Conservation (phyloP, 1,139 yeast genomes). For the Hemisphaericaspora lyxosophila region DNA sequence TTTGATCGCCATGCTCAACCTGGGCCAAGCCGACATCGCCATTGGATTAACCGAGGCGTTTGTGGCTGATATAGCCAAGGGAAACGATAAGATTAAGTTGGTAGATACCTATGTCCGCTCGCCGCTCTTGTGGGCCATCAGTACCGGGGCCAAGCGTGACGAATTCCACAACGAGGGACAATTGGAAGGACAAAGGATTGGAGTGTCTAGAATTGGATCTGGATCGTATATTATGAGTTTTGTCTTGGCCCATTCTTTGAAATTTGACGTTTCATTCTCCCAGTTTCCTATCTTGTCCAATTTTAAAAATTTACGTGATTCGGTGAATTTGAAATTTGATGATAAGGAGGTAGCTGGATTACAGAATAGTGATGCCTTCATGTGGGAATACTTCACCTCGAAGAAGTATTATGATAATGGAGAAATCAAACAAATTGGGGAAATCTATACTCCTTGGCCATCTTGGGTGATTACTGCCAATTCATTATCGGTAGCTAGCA, state of each 20-base stretch:
- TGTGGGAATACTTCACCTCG: slow-evolving; percentile 95
- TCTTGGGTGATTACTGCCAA: slow-evolving; percentile 79
- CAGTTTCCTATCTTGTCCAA: slow-evolving; percentile 61
- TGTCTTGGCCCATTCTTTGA: slow-evolving; percentile 67
- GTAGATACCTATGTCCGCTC: slow-evolving; percentile 82
- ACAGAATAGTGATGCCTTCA: slow-evolving; percentile 71
- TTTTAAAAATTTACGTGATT: slow-evolving; percentile 73
- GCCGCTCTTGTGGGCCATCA: slow-evolving; percentile 88
- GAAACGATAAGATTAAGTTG: slow-evolving; percentile 59
- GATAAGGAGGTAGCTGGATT: slow-evolving; percentile 25
- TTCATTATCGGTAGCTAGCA: slow-evolving; percentile 30
- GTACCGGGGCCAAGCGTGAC: slow-evolving; percentile 64
- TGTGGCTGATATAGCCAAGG: slow-evolving; percentile 77
- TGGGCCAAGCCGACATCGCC: slow-evolving; percentile 68
- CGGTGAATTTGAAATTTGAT: slow-evolving; percentile 64
- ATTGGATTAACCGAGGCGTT: slow-evolving; percentile 92
- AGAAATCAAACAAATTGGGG: slow-evolving; percentile 82
- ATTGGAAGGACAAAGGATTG: slow-evolving; percentile 63
- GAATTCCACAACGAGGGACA: slow-evolving; percentile 53
- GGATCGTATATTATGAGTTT: slow-evolving; percentile 91
- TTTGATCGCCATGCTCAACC: slow-evolving; percentile 69
- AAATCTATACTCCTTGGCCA: slow-evolving; percentile 94
- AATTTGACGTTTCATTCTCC: slow-evolving; percentile 46
- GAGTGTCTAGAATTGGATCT: slow-evolving; percentile 86
- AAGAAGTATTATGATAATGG: slow-evolving; percentile 77